Evolutionary conservation across 495 filamentous ascomycete species (phyloP).

Genomic region (Rostrohypoxylon terebratum): DNA sequence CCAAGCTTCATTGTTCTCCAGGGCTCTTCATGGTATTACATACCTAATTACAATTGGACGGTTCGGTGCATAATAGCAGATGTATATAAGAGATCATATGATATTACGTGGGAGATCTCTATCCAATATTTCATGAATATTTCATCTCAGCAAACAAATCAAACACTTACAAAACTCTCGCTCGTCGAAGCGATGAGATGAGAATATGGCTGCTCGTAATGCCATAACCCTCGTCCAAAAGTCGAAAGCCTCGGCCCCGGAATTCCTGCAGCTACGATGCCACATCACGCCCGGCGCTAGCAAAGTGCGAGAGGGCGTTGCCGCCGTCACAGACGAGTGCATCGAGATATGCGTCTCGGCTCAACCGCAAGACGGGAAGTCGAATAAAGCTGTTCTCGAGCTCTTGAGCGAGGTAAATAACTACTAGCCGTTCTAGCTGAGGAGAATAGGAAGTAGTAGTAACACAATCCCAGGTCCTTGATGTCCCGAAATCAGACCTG

Average conservation of each 20-base stretch:
- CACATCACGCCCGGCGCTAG: conserved; percentile 74
- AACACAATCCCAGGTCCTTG: conserved; percentile 48
- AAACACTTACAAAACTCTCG: neutral
- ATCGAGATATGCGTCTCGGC: conserved; percentile 73
- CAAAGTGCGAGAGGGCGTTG: conserved; percentile 69
- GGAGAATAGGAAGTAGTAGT: conserved; percentile 3
- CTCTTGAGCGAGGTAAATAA: conserved; percentile 70
- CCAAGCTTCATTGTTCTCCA: conserved; percentile 26
- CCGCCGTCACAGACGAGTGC: conserved; percentile 61
- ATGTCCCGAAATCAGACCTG: conserved; percentile 72
- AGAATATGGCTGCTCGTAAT: conserved; percentile 44
- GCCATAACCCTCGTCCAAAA: conserved; percentile 50
- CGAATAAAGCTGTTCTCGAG: conserved; percentile 73
- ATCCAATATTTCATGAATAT: neutral
- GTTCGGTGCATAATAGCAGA: too few relatives aligned
- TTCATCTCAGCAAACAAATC: neutral
- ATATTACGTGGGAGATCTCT: neutral
- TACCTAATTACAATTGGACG: too few relatives aligned
- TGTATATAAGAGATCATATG: neutral
- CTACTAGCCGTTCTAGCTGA: neutral
- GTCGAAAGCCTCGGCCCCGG: conserved; percentile 46
- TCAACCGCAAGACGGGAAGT: conserved; percentile 72
- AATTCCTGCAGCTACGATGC: conserved; percentile 64
- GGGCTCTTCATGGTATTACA: neutral
- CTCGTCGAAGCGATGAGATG: neutral